Base-by-base conservation (phyloP, 148 eudicot genomes). In the Chenopodium quinoa region DNA sequence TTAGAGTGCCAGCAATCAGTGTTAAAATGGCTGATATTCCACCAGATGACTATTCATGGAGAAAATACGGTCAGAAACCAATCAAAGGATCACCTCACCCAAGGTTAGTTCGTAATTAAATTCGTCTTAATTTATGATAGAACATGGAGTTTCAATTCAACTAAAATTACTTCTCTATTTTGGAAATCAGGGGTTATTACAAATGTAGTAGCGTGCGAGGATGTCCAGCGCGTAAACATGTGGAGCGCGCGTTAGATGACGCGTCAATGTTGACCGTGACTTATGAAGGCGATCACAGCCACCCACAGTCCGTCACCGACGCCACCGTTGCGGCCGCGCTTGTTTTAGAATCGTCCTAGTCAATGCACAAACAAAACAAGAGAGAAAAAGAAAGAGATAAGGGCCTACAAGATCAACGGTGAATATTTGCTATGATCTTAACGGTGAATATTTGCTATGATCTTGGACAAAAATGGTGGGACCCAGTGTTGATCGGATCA, bases 71-170 rank as follows among this genome's bases (percentile, higher is more conserved):
- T 68, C 98, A 95, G 83, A 95, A 95, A 78, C 97, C 98, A 9
- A 95, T 95, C 90, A 95, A 95, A 80, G 98, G 98, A 16, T 95
- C 98, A 54, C 98, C 98, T 73, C 94, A 95, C 68, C 98, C 98
- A 71, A 91, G 98, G 98, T 94, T 66, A 6, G 72, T 78, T 13
- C 64, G 58, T 52, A 29, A 63, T 12, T 73, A n/a, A 9, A 48
- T 48, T 48, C 52, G 2, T 48, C 1, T 54, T 16, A 16, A 54
- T 54, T 54, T 54, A 54, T 0, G 17, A 12, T 54, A 2, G 60
- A 3, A 3, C 20, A 16, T 12, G 0, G 60, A 54, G 60, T 69
- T 69, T 69, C 72, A 44, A 44, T 20, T 71, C 74, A 40, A 71
- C 16, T 32, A 4, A 4, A 31, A 31, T 19, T 34, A 8, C 16